A percentile compares a stretch with the other conserved stretches of the same genome.
phyloP scores from a whole-genome alignment of 805 yeast species.

The Kodamaea leandrae region DNA sequence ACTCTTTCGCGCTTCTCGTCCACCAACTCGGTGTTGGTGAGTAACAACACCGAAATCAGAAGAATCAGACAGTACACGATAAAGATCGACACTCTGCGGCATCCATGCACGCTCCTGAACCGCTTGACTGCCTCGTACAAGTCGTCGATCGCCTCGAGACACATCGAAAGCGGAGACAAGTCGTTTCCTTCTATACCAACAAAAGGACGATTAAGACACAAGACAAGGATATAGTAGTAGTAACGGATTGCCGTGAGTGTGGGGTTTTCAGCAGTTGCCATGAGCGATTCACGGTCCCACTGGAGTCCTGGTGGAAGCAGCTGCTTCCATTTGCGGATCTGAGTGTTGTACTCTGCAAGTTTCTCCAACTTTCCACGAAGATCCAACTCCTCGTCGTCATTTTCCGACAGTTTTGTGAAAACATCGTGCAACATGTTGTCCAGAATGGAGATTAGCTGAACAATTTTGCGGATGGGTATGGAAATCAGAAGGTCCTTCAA shows the following conservation, averaged over 20 bases:
- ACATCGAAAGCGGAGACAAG: slow-evolving; percentile 32
- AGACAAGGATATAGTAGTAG: slow-evolving; percentile 54
- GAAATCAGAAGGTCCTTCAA: slow-evolving; percentile 25
- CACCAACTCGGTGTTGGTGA: slow-evolving; percentile 30
- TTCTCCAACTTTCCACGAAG: slow-evolving; percentile 38
- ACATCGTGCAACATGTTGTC: slow-evolving; percentile 46
- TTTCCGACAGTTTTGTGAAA: slow-evolving; percentile 37
- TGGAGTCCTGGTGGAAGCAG: slow-evolving; percentile 46
- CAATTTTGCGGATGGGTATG: slow-evolving; percentile 42
- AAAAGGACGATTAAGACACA: slow-evolving; percentile 63
- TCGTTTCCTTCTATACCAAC: slow-evolving; percentile 34
- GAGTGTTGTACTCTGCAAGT: slow-evolving; percentile 46
- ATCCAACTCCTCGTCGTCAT: slow-evolving; percentile 40
- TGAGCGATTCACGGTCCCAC: slow-evolving; percentile 47
- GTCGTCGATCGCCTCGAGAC: slow-evolving; percentile 42
- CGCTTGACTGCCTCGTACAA: slow-evolving; percentile 36
- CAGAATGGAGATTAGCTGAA: slow-evolving; percentile 42
- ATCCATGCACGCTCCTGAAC: slow-evolving; percentile 40
- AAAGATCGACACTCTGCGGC: slow-evolving; percentile 42
- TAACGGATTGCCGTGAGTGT: slow-evolving; percentile 52
- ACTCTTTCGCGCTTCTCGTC: slow-evolving; percentile 28
- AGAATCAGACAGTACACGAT: slow-evolving; percentile 48
- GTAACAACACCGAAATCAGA: slow-evolving; percentile 41
- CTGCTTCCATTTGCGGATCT: slow-evolving; percentile 51
- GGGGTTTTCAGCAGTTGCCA: slow-evolving; percentile 48